phyloP scores from a whole-genome alignment of 495 filamentous ascomycete species.

The Annulohypoxylon bovei region DNA sequence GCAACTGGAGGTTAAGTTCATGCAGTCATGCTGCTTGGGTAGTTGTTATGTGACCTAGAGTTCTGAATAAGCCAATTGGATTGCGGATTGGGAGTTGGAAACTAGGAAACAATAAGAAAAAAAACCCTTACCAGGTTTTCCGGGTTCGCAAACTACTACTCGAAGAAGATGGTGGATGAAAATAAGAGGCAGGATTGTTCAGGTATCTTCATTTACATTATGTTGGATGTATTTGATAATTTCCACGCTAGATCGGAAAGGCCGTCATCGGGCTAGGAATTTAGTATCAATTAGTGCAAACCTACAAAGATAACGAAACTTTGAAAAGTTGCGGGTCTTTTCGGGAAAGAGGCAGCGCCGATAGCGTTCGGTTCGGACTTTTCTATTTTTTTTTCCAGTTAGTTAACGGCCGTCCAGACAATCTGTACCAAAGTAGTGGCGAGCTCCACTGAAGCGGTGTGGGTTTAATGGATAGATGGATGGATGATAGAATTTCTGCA shows the following conservation, averaged over 20 bases:
- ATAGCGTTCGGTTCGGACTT: conserved; percentile 42
- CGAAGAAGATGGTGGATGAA: neutral
- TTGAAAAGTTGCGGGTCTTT: conserved; percentile 30
- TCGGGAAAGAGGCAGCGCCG: conserved; percentile 27
- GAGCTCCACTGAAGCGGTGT: conserved; percentile 23
- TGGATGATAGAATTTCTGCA: neutral
- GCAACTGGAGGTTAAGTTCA: conserved; percentile 6
- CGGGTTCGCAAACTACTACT: neutral
- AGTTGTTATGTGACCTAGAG: conserved; percentile 2
- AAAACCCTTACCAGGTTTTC: neutral
- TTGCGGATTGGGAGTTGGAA: neutral
- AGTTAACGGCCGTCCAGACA: neutral
- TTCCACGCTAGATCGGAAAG: conserved; percentile 3
- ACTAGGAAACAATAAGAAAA: neutral
- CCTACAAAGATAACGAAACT: conserved; percentile 33
- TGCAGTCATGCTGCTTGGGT: conserved; percentile 29
- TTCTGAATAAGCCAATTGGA: conserved; percentile 3
- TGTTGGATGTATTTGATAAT: conserved; percentile 8
- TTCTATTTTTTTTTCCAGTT: conserved; percentile 17
- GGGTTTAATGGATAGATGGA: neutral
- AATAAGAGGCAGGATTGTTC: neutral
- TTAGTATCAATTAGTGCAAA: conserved; percentile 18
- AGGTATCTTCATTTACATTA: conserved; percentile 1
- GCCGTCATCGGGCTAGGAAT: conserved; percentile 39
- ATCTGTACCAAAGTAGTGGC: conserved; percentile 15